A percentile compares a stretch with the other conserved stretches of the same genome.
These are phyloP conservation scores for Echinosophora koreensis DNA, from an alignment of 306 rosid genomes.

Conservation along the genomic window DNA sequence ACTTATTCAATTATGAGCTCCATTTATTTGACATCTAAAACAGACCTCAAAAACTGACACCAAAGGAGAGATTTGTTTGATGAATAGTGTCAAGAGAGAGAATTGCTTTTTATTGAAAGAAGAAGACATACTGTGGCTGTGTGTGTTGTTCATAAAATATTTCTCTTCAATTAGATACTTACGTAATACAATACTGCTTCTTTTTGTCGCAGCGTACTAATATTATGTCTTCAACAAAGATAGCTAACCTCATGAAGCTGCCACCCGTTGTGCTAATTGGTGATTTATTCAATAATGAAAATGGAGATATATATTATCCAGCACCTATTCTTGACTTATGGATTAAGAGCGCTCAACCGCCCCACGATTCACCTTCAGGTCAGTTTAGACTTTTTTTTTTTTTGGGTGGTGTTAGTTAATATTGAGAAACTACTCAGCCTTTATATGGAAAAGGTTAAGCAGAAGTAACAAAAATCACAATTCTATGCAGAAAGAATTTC, in stretches of 20 bases:
- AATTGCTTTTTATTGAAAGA: too few relatives aligned
- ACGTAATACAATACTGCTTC: not conserved
- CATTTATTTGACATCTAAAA: too few relatives aligned
- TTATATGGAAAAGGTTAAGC: not conserved
- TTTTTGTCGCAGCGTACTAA: constrained; percentile 53
- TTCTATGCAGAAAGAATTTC: constrained; percentile 61
- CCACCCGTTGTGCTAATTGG: constrained; percentile 71
- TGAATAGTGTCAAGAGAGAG: too few relatives aligned
- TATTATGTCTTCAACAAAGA: constrained; percentile 60
- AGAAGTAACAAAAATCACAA: constrained; percentile 33
- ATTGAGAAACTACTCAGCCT: constrained; percentile 19
- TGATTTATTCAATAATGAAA: constrained; percentile 59
- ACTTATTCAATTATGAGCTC: too few relatives aligned
- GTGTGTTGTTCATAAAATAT: too few relatives aligned
- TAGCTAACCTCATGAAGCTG: constrained; percentile 71
- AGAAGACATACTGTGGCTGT: too few relatives aligned
- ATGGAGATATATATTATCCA: constrained; percentile 72
- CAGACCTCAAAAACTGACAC: too few relatives aligned
- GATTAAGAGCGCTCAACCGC: constrained; percentile 65
- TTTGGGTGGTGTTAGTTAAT: not conserved
- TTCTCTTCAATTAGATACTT: constrained; percentile 22
- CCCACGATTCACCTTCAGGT: constrained; percentile 76
- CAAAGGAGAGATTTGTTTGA: too few relatives aligned
- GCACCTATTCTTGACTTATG: constrained; percentile 70
- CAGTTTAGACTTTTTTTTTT: constrained; percentile 35